A percentile compares a stretch with the other conserved stretches of the same genome.
These are phyloP conservation scores for Limtongozyma cylindracea DNA, from an alignment of 805 yeast genomes.

Conservation along the genomic window DNA sequence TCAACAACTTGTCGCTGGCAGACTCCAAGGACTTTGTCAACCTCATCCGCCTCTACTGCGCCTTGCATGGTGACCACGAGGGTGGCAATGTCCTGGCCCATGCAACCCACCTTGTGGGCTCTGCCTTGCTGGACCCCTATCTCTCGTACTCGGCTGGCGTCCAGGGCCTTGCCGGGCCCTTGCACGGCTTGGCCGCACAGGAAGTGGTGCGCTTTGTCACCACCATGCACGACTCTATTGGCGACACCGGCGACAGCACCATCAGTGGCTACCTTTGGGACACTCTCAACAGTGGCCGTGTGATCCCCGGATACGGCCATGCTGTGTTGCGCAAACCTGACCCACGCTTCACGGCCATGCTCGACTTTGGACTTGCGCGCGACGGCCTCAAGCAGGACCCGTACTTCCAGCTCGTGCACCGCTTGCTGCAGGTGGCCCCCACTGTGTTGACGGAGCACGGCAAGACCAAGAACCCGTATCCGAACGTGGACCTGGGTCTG, in stretches of 20 bases:
- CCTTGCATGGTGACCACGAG: conserved; percentile 62
- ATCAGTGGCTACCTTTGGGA: conserved; percentile 51
- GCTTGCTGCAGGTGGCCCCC: conserved; percentile 48
- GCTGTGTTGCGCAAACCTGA: conserved; percentile 69
- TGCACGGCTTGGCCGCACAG: conserved; percentile 71
- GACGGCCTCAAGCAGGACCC: conserved; percentile 37
- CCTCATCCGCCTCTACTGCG: conserved; percentile 44
- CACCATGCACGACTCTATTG: conserved; percentile 40
- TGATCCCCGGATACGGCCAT: conserved; percentile 76
- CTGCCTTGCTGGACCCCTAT: conserved; percentile 56
- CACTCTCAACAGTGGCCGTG: conserved; percentile 45
- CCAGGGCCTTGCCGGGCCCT: conserved; percentile 68
- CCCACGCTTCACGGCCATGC: conserved; percentile 57
- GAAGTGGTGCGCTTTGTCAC: conserved; percentile 56
- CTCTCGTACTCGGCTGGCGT: conserved; percentile 58
- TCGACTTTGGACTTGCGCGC: conserved; percentile 36
- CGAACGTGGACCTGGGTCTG: conserved; percentile 61
- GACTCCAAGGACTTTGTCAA: conserved; percentile 38
- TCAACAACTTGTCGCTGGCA: no score
- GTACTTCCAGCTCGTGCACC: conserved; percentile 39
- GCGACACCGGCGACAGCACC: conserved; percentile 22
- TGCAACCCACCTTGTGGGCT: conserved; percentile 62
- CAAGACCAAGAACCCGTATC: conserved; percentile 69
- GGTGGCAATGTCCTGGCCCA: conserved; percentile 74
- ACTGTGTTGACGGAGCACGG: conserved; percentile 55